Evolutionary conservation across 805 yeast genomes (phyloP).

Genomic region (Ogataea pignaliae): DNA sequence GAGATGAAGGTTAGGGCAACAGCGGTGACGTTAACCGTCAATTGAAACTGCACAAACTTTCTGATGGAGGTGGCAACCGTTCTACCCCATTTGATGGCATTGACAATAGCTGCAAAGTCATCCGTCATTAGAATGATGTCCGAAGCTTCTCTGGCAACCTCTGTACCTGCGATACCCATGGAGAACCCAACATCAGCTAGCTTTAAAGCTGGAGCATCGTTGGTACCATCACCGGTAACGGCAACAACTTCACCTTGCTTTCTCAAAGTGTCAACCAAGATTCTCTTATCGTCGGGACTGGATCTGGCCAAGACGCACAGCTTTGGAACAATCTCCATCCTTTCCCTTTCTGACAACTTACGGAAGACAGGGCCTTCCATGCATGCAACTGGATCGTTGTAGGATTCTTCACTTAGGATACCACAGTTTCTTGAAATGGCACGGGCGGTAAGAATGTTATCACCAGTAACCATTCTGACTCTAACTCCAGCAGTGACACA

Average conservation of each 20-base stretch:
- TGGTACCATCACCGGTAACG: constrained; percentile 98
- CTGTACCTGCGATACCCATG: constrained; percentile 98
- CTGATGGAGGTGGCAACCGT: constrained; percentile 92
- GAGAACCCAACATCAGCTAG: constrained; percentile 97
- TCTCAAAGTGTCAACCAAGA: constrained; percentile 77
- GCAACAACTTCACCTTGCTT: constrained; percentile 91
- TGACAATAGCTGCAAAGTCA: constrained; percentile 90
- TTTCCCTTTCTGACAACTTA: constrained; percentile 51
- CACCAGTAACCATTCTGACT: constrained; percentile 98
- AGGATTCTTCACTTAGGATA: constrained; percentile 53
- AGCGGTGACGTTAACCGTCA: constrained; percentile 97
- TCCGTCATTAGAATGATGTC: constrained; percentile 97
- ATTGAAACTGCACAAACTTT: constrained; percentile 93
- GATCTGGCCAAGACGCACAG: constrained; percentile 88
- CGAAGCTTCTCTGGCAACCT: constrained; percentile 97
- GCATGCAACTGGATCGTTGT: constrained; percentile 50
- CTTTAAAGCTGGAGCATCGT: constrained; percentile 96
- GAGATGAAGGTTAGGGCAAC: constrained; percentile 89
- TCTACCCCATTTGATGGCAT: constrained; percentile 98
- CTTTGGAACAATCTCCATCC: constrained; percentile 60
- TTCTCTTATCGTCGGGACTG: constrained; percentile 90
- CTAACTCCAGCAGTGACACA: constrained; percentile 90
- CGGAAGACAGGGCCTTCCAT: constrained; percentile 96
- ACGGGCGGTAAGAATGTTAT: constrained; percentile 83
- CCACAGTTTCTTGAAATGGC: constrained; percentile 89